Evolutionary conservation across 2,329 filamentous ascomycete species (phyloP), one percentile per base, ranked within the genome.

Genomic region (Sphaceloma murrayae): DNA sequence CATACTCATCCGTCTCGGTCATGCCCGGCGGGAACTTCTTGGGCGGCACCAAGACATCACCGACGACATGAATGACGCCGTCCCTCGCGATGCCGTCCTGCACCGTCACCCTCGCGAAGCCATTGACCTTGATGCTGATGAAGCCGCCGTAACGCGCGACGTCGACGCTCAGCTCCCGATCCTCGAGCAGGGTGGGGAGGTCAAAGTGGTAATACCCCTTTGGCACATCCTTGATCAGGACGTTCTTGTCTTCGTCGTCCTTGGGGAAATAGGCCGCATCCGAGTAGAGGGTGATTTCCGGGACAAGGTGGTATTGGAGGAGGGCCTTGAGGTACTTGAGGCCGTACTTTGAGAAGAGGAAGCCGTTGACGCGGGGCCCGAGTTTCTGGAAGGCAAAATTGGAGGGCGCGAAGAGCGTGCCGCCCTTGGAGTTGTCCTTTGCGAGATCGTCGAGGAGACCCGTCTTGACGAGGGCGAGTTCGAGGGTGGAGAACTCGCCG

Each of bases 301-400:
- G 72, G 1, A 82, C 81, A 38, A 88, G 72, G 56, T 89, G 83
- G 58, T 93, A 93, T 65, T 85, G 70, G 11, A 93, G 68, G 34
- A 94, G 67, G 0, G 85, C 85, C 52, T 75, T 77, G 13, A 95
- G 73, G 58, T 85, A 94, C 60, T 80, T 80, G 51, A 73, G 68
- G 1, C 88, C 88, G 43, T 71, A 74, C 19, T 75, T 68, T 47
- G 81, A 84, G 72, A 95, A 95, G 3, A 95, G 70, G 71, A 94
- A 95, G 16, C 79, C 83, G 57, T 89, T 93, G 54, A 81, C 75
- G 45, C 61, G 69, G 1, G 75, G 72, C 0, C 86, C 85, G 1
- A 95, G 78, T 52, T 75, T 75, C 54, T 73, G 58, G 67, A 89
- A 94, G n/a, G 87, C 88, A 3, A 64, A 66, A 70, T 95, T 94